Percentiles rank a stretch among this genome's conserved stretches.
These are phyloP conservation scores for Pisolithus marmoratus DNA, from an alignment of 768 basidiomycete species.

Conservation along the genomic window DNA sequence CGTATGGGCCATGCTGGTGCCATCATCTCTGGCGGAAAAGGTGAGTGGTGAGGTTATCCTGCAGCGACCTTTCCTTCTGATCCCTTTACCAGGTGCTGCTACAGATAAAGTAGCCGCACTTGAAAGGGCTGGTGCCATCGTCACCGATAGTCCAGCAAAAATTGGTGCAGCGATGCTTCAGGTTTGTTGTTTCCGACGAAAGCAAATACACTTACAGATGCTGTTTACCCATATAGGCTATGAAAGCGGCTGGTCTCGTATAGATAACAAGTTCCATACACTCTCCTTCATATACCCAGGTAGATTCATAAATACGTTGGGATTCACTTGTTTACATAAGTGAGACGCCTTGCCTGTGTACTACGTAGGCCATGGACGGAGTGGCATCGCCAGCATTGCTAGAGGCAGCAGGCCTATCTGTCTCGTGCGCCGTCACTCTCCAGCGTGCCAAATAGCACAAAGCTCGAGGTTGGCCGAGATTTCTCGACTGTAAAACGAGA, in stretches of 20 bases:
- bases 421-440: conserved; percentile 49
- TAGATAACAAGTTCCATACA: conserved; percentile 32
- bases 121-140: conserved; percentile 86
- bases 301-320: conserved; percentile 2
- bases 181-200: conserved; percentile 37
- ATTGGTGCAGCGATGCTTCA: conserved; percentile 88
- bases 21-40: conserved; percentile 97
- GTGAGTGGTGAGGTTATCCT: conserved; percentile 32
- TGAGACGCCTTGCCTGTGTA: conserved; percentile 10
- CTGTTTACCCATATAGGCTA: conserved; percentile 44
- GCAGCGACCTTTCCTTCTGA: neutral
- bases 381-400: conserved; percentile 41
- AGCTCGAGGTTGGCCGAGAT: conserved; percentile 62
- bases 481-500: conserved; percentile 6
- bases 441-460: conserved; percentile 53
- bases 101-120: conserved; percentile 90
- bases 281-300: neutral
- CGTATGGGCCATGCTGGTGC: conserved; percentile 99
- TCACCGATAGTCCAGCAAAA: conserved; percentile 93
- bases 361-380: conserved; percentile 18
- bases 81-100: conserved; percentile 61
- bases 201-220: conserved; percentile 5
- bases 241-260: conserved; percentile 70
- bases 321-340: conserved; percentile 31
- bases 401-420: conserved; percentile 59